phyloP scores from a whole-genome alignment of 495 filamentous ascomycete genomes.

The Aspergillus olivimuriae region DNA sequence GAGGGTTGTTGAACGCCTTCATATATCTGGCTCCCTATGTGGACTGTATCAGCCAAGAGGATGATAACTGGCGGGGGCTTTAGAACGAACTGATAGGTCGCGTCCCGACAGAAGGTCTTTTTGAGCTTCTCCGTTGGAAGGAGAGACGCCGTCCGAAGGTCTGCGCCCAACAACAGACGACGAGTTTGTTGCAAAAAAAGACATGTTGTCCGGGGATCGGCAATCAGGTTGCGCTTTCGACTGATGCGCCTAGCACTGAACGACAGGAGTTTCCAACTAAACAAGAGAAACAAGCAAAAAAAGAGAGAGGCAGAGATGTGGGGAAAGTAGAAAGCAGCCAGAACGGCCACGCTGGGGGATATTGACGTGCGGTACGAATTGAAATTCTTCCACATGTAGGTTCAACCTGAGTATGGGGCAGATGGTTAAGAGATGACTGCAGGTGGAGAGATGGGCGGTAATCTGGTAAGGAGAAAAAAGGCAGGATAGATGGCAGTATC shows the following conservation, averaged over 20 bases:
- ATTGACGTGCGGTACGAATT: too few species aligned
- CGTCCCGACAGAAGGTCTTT: slow-evolving; percentile 14
- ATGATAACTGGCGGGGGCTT: background rate
- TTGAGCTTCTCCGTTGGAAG: slow-evolving; percentile 14
- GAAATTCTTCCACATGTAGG: too few species aligned
- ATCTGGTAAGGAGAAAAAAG: slow-evolving; percentile 2
- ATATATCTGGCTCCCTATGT: slow-evolving; percentile 25
- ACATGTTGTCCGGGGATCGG: slow-evolving; percentile 16
- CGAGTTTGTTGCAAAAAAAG: slow-evolving; percentile 16
- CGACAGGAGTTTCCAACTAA: slow-evolving; percentile 6
- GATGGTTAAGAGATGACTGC: slow-evolving; percentile 16
- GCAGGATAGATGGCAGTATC: slow-evolving; percentile 19
- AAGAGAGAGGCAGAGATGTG: background rate
- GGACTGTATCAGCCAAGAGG: background rate
- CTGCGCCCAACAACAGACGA: slow-evolving; percentile 20
- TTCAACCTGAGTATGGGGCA: slow-evolving; percentile 4
- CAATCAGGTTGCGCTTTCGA: slow-evolving; percentile 5
- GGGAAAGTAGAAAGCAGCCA: too few species aligned
- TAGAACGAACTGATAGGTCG: slow-evolving; percentile 25
- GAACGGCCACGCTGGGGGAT: too few species aligned
- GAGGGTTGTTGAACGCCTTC: slow-evolving; percentile 20
- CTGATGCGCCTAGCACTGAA: background rate
- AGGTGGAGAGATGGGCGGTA: slow-evolving; percentile 10
- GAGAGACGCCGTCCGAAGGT: slow-evolving; percentile 12
- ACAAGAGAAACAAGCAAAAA: slow-evolving; percentile 5